These are phyloP conservation scores for Aspergillus haitiensis DNA, from an alignment of 495 filamentous ascomycete species.

Conservation along the genomic window DNA sequence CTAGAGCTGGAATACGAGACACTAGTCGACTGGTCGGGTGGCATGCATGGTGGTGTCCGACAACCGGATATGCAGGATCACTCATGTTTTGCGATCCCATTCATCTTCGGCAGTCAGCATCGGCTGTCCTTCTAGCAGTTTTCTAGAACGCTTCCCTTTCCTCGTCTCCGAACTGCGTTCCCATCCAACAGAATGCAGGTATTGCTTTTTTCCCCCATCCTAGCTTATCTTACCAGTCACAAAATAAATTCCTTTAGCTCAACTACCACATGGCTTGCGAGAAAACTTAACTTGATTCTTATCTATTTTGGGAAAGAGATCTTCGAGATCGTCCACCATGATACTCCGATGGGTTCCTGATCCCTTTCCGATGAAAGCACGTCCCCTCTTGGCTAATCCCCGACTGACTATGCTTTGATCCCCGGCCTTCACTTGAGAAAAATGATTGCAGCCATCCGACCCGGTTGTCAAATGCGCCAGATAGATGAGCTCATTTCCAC, in stretches of 20 bases:
- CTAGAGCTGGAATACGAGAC: not conserved
- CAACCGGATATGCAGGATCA: not conserved
- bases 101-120: not conserved
- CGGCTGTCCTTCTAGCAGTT: not conserved
- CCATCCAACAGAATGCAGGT: not conserved
- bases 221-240: not conserved
- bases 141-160: constrained; percentile 1
- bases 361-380: not conserved
- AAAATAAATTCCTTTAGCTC: not conserved
- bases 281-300: not conserved
- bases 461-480: not conserved
- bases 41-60: not conserved
- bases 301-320: not conserved
- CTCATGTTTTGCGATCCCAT: not conserved
- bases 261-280: not conserved
- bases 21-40: not conserved
- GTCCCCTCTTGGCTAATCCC: not conserved
- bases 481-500: constrained; percentile 5
- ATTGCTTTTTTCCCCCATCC: not conserved
- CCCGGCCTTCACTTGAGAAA: not conserved
- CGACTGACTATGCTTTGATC: not conserved
- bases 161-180: not conserved
- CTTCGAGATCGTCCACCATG: not conserved
- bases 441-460: not conserved
- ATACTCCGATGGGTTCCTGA: not conserved